Evolutionary conservation across 495 filamentous ascomycete genomes (phyloP).

Genomic region (Penicillium daleae): DNA sequence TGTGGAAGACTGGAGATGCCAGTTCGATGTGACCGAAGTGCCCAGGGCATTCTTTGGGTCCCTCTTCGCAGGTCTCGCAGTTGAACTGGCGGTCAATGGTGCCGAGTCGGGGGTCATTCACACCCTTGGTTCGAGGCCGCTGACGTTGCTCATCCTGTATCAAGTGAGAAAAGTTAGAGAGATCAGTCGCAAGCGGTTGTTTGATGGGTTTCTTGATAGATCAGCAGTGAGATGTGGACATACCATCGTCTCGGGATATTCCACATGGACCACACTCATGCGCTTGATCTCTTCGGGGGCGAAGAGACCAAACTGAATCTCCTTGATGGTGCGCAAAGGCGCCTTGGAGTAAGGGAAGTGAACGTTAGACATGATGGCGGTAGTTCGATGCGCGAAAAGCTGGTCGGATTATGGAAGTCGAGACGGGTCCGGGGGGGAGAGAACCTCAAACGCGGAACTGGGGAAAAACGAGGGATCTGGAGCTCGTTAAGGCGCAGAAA

Average conservation of each 20-base stretch:
- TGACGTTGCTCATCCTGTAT: conserved; percentile 80
- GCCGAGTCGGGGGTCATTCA: conserved; percentile 92
- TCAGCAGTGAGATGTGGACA: conserved; percentile 26
- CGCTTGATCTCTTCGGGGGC: conserved; percentile 97
- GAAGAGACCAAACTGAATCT: conserved; percentile 97
- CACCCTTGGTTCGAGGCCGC: conserved; percentile 81
- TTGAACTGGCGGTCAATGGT: conserved; percentile 93
- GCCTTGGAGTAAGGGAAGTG: conserved; percentile 91
- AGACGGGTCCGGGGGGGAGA: conserved; percentile 9
- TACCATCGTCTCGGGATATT: conserved; percentile 97
- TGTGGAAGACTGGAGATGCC: conserved; percentile 89
- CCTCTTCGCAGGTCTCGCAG: conserved; percentile 92
- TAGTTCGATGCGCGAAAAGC: conserved; percentile 23
- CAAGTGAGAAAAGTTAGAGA: conserved; percentile 27
- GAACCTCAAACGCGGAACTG: conserved; percentile 12
- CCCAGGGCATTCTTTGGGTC: conserved; percentile 91
- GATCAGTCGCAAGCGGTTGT: conserved; percentile 3
- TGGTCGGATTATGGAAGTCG: conserved; percentile 16
- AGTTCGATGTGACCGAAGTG: conserved; percentile 99
- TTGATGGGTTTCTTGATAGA: conserved; percentile 1
- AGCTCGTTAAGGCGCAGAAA: conserved; percentile 26
- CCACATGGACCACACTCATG: conserved; percentile 90
- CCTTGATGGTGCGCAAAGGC: conserved; percentile 91
- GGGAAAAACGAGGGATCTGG: conserved; percentile 20
- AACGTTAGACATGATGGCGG: conserved; percentile 85